Evolutionary conservation across 306 rosid species (phyloP).

Genomic region (Adenanthera pavonina): DNA sequence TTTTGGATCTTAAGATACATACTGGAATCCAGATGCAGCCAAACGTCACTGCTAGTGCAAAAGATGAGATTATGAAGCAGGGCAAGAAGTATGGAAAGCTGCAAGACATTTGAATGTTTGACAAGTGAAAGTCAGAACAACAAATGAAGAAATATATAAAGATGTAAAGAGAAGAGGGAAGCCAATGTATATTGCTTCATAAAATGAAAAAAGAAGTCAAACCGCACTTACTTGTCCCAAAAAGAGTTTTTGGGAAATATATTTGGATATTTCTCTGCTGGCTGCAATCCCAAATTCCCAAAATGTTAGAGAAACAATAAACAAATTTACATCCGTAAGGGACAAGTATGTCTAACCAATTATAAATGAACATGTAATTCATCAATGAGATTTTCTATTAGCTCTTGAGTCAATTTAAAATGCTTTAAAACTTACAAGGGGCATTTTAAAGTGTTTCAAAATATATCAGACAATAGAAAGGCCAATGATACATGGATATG

Average conservation of each 20-base stretch:
- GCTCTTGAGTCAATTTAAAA: too few relatives aligned
- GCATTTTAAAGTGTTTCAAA: too few relatives aligned
- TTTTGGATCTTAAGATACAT: background rate
- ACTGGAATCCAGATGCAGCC: slow-evolving; percentile 36
- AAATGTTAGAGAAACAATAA: slow-evolving; percentile 15
- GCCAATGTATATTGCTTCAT: background rate
- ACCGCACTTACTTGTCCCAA: slow-evolving; percentile 62
- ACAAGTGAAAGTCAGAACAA: background rate
- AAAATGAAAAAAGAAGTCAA: background rate
- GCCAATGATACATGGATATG: too few relatives aligned
- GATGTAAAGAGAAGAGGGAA: background rate
- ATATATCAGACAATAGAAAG: too few relatives aligned
- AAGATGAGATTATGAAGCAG: slow-evolving; percentile 13
- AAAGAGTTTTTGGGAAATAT: slow-evolving; percentile 56
- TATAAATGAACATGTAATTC: too few relatives aligned
- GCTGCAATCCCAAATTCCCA: slow-evolving; percentile 47
- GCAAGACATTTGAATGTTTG: background rate
- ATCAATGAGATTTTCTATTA: too few relatives aligned
- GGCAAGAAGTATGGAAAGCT: slow-evolving; percentile 44
- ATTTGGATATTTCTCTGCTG: slow-evolving; percentile 65
- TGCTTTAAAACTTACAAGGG: too few relatives aligned
- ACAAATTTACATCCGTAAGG: background rate
- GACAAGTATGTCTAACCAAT: background rate
- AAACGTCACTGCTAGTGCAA: slow-evolving; percentile 14
- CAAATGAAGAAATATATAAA: background rate